Percentiles rank a stretch among this genome's conserved stretches.
Evolutionary conservation across 2,329 filamentous ascomycete species (phyloP).

Genomic region (Catunica adiposa): DNA sequence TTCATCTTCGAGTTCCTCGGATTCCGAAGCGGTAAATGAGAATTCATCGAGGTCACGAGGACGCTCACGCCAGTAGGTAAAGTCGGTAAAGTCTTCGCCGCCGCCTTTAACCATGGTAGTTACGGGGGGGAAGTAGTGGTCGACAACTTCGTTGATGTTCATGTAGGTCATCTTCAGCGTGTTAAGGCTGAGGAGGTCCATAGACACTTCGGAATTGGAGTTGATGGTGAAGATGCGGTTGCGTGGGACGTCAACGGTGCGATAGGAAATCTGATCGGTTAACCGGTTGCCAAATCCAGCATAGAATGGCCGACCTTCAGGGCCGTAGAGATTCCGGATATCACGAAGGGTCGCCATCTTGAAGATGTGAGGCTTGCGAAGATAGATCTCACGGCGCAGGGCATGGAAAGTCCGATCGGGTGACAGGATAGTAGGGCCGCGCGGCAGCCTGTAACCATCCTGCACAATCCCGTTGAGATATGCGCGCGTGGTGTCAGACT

Average conservation of each 20-base stretch:
- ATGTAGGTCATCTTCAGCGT: conserved; percentile 95
- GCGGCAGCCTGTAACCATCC: conserved; percentile 70
- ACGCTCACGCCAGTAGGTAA: conserved; percentile 84
- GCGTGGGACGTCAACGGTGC: conserved; percentile 85
- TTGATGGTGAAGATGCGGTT: conserved; percentile 98
- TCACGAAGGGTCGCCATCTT: conserved; percentile 97
- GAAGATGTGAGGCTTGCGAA: conserved; percentile 94
- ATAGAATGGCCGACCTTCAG: conserved; percentile 71
- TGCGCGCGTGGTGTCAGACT: conserved; percentile 74
- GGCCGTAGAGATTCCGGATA: conserved; percentile 73
- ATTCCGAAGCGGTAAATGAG: conserved; percentile 54
- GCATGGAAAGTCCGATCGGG: conserved; percentile 92
- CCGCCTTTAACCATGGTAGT: conserved; percentile 73
- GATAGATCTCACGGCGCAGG: conserved; percentile 76
- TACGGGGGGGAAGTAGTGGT: conserved; percentile 93
- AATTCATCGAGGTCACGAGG: conserved; percentile 80
- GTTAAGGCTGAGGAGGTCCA: conserved; percentile 79
- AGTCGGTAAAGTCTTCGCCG: conserved; percentile 91
- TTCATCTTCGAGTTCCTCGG: conserved; percentile 38
- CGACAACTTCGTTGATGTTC: conserved; percentile 90
- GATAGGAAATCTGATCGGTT: conserved; percentile 90
- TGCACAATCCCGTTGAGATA: conserved; percentile 84
- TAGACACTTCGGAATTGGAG: conserved; percentile 83
- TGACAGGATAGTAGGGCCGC: conserved; percentile 84
- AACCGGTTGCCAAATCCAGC: conserved; percentile 93